Base-by-base conservation (phyloP, 345 rosid species). In the Corymbia maculata region DNA sequence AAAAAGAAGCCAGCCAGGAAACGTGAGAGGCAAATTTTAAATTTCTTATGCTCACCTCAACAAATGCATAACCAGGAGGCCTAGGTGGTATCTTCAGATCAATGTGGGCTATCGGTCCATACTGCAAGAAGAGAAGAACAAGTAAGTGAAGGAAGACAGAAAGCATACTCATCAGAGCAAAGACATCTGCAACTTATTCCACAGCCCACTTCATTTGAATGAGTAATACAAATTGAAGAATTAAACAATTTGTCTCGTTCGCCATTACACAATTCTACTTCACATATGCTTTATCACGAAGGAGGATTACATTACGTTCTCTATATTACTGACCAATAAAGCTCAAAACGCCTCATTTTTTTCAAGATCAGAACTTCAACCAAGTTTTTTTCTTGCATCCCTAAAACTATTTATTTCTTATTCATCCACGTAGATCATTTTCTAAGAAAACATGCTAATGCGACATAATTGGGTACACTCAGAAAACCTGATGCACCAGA, bases 31-130 rank as follows among this genome's bases (percentile, higher is more conserved):
- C 80, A 89, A 87, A 12, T 57, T 22, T 36, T 16, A 45, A 49
- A 86, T 50, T 47, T 24, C 17, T 21, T 2, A 45, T 86, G 89
- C 93, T 89, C 80, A 94, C 99, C 97, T 98, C 99, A 30, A 98
- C 98, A 89, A 98, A 98, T 30, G 99, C 99, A 95, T 98, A 98
- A 90, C 99, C 99, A n/a, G 99, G 99, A 85, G 99, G 99, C 91
- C 99, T 95, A 57, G 99, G 99, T 59, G 99, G 99, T 89, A 97
- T 92, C 93, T 98, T 98, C 94, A 98, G 91, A 86, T 97, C 99
- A 66, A 98, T 95, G 89, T 96, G 96, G 51, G 92, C 95, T 88
- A 98, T 93, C 51, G 97, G 96, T 75, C 99, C 99, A 93, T 98
- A 98, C 99, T 97, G 93, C 93, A 91, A 86, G 85, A 85, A 52